Evolutionary conservation across 768 basidiomycete genomes (phyloP), one percentile per base, ranked within the genome.

Genomic region (Lyophyllum semitale): DNA sequence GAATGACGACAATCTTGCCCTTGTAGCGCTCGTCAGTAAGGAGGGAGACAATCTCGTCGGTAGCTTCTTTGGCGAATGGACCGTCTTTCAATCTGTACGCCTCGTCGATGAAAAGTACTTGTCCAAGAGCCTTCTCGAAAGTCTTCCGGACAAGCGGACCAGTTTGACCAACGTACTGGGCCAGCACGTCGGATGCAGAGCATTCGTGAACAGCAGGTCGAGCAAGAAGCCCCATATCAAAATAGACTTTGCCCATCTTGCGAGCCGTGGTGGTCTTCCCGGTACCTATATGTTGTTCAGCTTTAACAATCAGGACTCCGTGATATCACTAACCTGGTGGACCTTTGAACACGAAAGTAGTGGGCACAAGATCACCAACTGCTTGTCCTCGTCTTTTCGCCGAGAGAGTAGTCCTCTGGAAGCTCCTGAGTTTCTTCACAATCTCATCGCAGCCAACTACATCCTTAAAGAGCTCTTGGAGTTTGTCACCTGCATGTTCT

Each of bases 321-420:
- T 73, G 77, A 67, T 74, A 77, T 13, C 76, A 46, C 47, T 26
- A 13, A 85, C 82, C 87, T 56, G 87, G 88, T 5, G 87, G 88
- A 0, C 88, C 87, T 60, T 85, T 88, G 75, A 89, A 88, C 2
- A 89, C 69, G 73, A 88, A 89, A 51, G 78, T 87, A 18, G 81
- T 87, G 0, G 87, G 86, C 37, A 88, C 79, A 15, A 76, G 71
- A n/a, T 78, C 72, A 3, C 79, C 73, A 18, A 74, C 67, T 55
- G 85, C 78, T 32, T 73, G 63, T 2, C 74, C 73, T 27, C 71
- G 64, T 0, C 59, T 61, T 60, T 79, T 81, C 67, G 77, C 73
- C 17, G 60, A 67, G 3, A 56, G 62, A 1, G 82, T 80, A 27
- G 84, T 75, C 46, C 73, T 68, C 61, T 88, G 88, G 53, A 79